A percentile compares a stretch with the other conserved stretches of the same genome.
phyloP scores from a whole-genome alignment of 2,329 filamentous ascomycete species.

The Catunica adiposa region DNA sequence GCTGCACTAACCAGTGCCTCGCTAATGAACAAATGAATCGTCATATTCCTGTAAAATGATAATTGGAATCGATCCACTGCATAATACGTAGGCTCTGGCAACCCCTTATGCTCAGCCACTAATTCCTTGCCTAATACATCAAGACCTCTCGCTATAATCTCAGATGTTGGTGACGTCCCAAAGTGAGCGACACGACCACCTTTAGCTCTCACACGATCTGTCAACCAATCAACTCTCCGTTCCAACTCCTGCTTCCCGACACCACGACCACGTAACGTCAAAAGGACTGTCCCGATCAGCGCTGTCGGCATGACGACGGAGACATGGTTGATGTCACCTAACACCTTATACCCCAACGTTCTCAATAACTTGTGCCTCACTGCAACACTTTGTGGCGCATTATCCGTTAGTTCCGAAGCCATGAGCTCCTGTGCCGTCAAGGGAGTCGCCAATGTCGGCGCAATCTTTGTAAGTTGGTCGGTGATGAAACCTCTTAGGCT shows the following conservation, averaged over 20 bases:
- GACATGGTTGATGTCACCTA: conserved; percentile 87
- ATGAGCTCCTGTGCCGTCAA: conserved; percentile 24
- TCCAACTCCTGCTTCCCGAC: conserved; percentile 77
- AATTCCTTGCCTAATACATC: conserved; percentile 83
- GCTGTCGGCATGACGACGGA: conserved; percentile 98
- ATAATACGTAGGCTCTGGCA: conserved; percentile 84
- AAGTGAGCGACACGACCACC: conserved; percentile 91
- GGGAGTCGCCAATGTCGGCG: conserved; percentile 18
- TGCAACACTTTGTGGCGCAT: conserved; percentile 28
- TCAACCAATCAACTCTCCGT: conserved; percentile 80
- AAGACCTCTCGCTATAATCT: conserved; percentile 75
- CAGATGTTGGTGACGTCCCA: conserved; percentile 57
- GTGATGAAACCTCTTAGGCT: conserved; percentile 68
- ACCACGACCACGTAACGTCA: conserved; percentile 80
- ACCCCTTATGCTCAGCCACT: conserved; percentile 59
- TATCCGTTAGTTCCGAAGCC: conserved; percentile 21
- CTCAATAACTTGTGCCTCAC: conserved; percentile 59
- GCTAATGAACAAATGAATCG: conserved; percentile 91
- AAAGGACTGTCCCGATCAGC: conserved; percentile 78
- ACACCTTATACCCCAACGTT: conserved; percentile 78
- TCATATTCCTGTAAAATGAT: conserved; percentile 98
- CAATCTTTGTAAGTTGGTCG: conserved; percentile 42
- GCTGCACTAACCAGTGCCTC: conserved; percentile 80
- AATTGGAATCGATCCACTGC: conserved; percentile 93
- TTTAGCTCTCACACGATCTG: conserved; percentile 62